Evolutionary conservation across 2,329 filamentous ascomycete species (phyloP), one percentile per base, ranked within the genome.

Genomic region (Phoma sp.): DNA sequence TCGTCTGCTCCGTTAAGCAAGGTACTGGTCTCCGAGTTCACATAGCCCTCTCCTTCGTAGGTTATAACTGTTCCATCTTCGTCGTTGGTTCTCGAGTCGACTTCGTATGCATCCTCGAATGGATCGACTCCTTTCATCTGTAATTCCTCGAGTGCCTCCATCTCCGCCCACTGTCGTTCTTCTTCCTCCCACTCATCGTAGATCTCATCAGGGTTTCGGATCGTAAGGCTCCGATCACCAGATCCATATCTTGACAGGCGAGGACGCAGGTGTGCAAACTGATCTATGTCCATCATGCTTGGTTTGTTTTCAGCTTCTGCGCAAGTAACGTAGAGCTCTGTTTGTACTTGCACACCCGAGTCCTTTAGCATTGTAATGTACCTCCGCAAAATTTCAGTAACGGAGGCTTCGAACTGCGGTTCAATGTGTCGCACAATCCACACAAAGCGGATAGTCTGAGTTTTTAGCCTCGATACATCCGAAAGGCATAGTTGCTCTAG

Each of bases 341-440:
- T 55, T 7, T 59, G 32, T 1, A 72, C 26, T 4, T 17, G 39
- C 2, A 71, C 42, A 4, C 64, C 62, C 0, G 52, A 59, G 6
- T 67, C 64, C 12, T 39, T 33, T 2, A 72, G 47, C 17, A 54
- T 47, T 0, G 40, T 45, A 15, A 47, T 56, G 28, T 67, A 62
- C 3, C 54, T 49, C 2, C n/a, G 2, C 9, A 69, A 34, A 14
- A 64, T 30, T 4, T 63, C 54, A 1, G 46, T 53, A 1, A 71
- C 62, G 0, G 59, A 58, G 1, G 56, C 48, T 21, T 71, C 67
- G 14, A 72, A 61, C n/a, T 60, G 59, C 1, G 64, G 59, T 11
- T 71, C 67, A 7, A 68, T 39, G 37, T 72, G 69, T 15, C 65
- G 55, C 4, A 55, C 46, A 0, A 53, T 49, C 67, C 67, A 72